Base-by-base conservation (phyloP, 2,329 filamentous ascomycete genomes). In the Thelonectria discophora region DNA sequence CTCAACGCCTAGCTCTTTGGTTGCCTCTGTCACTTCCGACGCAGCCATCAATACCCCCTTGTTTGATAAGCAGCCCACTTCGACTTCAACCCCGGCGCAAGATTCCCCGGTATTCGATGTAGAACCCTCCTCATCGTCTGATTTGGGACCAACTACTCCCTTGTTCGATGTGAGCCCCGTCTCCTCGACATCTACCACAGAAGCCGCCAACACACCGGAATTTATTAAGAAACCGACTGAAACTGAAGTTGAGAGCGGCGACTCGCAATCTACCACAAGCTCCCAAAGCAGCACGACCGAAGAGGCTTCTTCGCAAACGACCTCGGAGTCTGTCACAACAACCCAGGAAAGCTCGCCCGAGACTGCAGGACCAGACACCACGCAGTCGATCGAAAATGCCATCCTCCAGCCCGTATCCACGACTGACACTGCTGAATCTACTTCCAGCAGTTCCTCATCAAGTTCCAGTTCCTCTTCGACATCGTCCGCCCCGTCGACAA, bases 401-500 rank as follows among this genome's bases (percentile, higher is more conserved):
- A 48, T 61, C 20, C 20, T 57, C 42, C 42, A 53, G 53, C 58
- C 58, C 9, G 37, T 43, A 4, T 37, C 54, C 13, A 27, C 21
- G 13, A 42, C 58, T 21, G 43, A 42, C 21, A 53, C 58, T 20
- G 45, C 32, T 12, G 32, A 30, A 12, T 47, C 34, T n/a, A 40
- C 32, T 47, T 30, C 48, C 0, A 30, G 18, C 18, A 52, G 21
- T 24, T 39, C 47, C 21, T 56, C 58, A n/a, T 48, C 40, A 5
- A 51, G 32, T n/a, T 53, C 39, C 3, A 54, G 24, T 17, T 52
- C 46, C 13, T 61, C 68, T 21, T 61, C 50, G 1, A 55, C 61
- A 2, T 53, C 68, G 17, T 55, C 64, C 37, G 42, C n/a, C 18
- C 55, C 42, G 11, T 61, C 67, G 18, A 68, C 65, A 37, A 71